Base-by-base conservation (phyloP, 169 alveolate genomes). In the Cryptosporidium viatorum region DNA sequence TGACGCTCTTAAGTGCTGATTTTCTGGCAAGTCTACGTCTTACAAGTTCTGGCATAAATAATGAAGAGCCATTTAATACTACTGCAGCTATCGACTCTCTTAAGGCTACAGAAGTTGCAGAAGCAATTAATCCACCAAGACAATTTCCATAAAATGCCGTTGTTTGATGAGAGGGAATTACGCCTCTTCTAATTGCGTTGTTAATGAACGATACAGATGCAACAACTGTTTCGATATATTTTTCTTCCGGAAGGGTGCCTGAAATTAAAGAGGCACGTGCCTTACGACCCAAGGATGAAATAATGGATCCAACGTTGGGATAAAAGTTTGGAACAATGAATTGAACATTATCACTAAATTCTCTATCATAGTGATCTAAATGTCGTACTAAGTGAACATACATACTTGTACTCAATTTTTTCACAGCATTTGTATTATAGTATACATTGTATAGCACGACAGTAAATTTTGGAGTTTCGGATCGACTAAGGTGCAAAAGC, bases 51-150 rank as follows among this genome's bases (percentile, higher is more conserved):
- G 89, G 73, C 75, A 80, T 62, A 50, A 80, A 80, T 67, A 80
- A n/a, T 4, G 89, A 29, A 18, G 89, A 59, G 5, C 89, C 89
- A 41, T 80, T 80, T 16, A 80, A 23, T 31, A 80, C 89, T 14
- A 65, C 75, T 7, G 68, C 89, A 16, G 70, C 73, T 16, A 80
- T 21, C 3, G 89, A 48, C 35, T 43, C 48, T 65, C 39, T 80
- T 26, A 80, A 43, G 9, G 89, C 73, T 23, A 67, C 48, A 33
- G 89, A 62, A 14, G 69, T 43, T 59, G 80, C 89, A 65, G 75
- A 65, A n/a, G 62, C 89, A 2, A 80, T 80, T 18, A 80, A 16
- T 21, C 89, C 89, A 26, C 89, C 89, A 62, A 80, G 80, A 62
- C 89, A 80, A 43, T 67, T 80, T 9, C 89, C 89, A 39, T 80